Conservation (phyloP, 805 yeast species). For the Pachysolen tannophilus region DNA sequence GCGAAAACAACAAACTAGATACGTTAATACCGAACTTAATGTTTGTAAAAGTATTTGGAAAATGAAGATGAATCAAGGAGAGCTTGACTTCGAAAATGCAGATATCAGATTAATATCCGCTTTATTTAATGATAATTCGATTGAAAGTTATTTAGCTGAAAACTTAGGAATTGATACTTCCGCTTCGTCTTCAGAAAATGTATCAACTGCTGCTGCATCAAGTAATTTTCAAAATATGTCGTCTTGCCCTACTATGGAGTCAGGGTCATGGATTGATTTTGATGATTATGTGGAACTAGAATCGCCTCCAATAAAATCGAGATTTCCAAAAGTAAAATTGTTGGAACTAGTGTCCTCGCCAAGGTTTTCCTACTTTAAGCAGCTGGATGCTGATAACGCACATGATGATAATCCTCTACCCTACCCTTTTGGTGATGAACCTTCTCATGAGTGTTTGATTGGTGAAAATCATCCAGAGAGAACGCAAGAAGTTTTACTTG, state of each 20-base stretch:
- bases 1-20: constrained; percentile 37
- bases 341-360: constrained; percentile 63
- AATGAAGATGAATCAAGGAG: constrained; percentile 61
- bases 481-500: constrained; percentile 37
- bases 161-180: no score
- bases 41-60: constrained; percentile 32
- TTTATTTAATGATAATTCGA: not conserved
- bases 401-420: constrained; percentile 11
- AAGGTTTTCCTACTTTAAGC: constrained; percentile 58
- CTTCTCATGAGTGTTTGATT: constrained; percentile 59
- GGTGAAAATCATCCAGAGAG: constrained; percentile 41
- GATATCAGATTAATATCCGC: not conserved
- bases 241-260: no score
- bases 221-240: not conserved
- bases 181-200: not conserved
- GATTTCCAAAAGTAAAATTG: constrained; percentile 36
- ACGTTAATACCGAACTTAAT: constrained; percentile 37
- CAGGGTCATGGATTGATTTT: constrained; percentile 48
- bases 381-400: constrained; percentile 40
- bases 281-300: constrained; percentile 56
- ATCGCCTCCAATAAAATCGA: constrained; percentile 26
- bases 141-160: not conserved
- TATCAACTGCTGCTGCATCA: not conserved
- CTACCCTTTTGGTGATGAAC: constrained; percentile 43
- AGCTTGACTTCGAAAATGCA: constrained; percentile 31